phyloP scores from a whole-genome alignment of 306 rosid species.

The Crotalaria pallida region DNA sequence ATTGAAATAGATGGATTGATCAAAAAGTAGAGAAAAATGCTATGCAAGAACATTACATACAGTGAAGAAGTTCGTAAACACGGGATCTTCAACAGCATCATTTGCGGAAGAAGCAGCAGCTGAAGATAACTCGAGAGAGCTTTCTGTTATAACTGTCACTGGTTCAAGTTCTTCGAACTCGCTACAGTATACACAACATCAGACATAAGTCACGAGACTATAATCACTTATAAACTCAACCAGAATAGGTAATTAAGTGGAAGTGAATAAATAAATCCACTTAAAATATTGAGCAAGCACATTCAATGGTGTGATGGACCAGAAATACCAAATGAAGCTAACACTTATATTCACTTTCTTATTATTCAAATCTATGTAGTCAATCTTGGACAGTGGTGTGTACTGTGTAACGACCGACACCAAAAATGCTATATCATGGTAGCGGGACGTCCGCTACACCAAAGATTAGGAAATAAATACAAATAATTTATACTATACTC shows the following conservation, averaged over 20 bases:
- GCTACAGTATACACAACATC: conserved; percentile 33
- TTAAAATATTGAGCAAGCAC: conserved; percentile 13
- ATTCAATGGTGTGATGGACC: not conserved
- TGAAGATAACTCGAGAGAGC: conserved; percentile 55
- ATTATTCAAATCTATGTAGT: too few species aligned
- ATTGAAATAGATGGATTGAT: not conserved
- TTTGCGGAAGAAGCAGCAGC: conserved; percentile 34
- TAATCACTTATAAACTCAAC: not conserved
- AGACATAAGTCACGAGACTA: conserved; percentile 6
- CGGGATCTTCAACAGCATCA: conserved; percentile 55
- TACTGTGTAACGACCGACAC: too few species aligned
- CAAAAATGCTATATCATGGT: too few species aligned
- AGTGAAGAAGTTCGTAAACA: conserved; percentile 49
- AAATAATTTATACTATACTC: too few species aligned
- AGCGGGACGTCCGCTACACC: too few species aligned
- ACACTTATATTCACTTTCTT: not conserved
- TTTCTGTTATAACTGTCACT: conserved; percentile 54
- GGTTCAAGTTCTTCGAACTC: conserved; percentile 77
- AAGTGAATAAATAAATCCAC: not conserved
- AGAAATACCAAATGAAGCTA: not conserved
- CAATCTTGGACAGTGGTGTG: too few species aligned
- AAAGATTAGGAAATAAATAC: too few species aligned
- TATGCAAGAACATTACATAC: conserved; percentile 37
- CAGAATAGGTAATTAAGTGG: not conserved
- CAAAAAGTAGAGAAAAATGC: conserved; percentile 7